Conservation (phyloP, 148 eudicot genomes). For the Cornus controversa region DNA sequence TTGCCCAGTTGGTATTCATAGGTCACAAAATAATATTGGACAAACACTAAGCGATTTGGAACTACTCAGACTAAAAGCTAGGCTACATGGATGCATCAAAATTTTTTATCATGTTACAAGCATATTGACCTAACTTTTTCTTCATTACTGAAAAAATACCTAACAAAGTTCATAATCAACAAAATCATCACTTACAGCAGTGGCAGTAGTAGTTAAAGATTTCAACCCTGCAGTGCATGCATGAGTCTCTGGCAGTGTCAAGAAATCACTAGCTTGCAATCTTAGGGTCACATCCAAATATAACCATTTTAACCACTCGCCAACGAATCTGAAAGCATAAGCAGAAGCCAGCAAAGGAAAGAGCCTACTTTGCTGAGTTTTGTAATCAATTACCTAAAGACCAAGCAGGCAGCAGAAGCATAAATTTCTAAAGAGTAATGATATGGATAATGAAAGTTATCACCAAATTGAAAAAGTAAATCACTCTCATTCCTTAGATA, state of each 20-base stretch:
- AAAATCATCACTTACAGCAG: slow-evolving; percentile 62
- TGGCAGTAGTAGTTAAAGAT: slow-evolving; percentile 86
- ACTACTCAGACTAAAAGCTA: too few relatives aligned
- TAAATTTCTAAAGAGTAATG: too few relatives aligned
- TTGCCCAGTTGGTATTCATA: neutral
- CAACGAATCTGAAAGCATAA: slow-evolving; percentile 93
- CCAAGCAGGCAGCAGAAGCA: slow-evolving; percentile 9
- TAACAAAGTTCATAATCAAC: neutral
- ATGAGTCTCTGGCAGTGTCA: slow-evolving; percentile 95
- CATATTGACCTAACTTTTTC: too few relatives aligned
- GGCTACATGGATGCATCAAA: too few relatives aligned
- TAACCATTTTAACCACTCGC: slow-evolving; percentile 94
- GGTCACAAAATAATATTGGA: neutral
- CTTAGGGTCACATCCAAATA: slow-evolving; percentile 82
- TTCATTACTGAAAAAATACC: too few relatives aligned
- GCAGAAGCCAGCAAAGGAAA: slow-evolving; percentile 98
- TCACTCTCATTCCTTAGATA: too few relatives aligned
- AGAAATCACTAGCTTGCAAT: slow-evolving; percentile 79
- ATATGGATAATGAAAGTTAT: too few relatives aligned
- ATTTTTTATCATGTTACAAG: too few relatives aligned
- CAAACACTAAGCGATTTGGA: neutral
- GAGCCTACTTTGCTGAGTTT: slow-evolving; percentile 95
- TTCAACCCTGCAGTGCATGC: slow-evolving; percentile 98
- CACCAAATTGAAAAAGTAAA: too few relatives aligned
- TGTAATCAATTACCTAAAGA: slow-evolving; percentile 89